Evolutionary conservation across 257 asterid genomes (phyloP), one percentile per base, ranked within the genome.

Genomic region (Nicotiana knightiana): DNA sequence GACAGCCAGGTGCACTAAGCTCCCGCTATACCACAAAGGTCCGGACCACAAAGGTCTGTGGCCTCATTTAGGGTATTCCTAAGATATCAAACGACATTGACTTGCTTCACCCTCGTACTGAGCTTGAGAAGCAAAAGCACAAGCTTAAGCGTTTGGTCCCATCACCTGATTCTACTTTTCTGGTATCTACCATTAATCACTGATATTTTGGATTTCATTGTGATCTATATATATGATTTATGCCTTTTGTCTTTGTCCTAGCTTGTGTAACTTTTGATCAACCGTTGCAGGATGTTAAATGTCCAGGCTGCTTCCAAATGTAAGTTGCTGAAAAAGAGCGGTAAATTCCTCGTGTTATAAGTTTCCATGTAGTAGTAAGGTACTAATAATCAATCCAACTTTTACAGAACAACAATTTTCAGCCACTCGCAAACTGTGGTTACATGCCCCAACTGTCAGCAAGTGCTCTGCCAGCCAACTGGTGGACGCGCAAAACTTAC

Each of bases 391-490:
- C 15, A 26, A 0, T 51, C 62, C 2, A 48, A 26, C 13, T 26
- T 21, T 7, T 48, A 3, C 79, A 73, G 79, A 48, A 73, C 79
- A 73, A 73, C 79, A 13, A 73, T 73, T 32, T 81, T 81, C 67
- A 81, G 80, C 59, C 84, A 81, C 81, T 81, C 84, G 0, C 80
- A 81, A 30, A 81, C 84, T 0, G 84, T 68, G 63, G 84, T 81
- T 43, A 76, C 54, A 6, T 81, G 84, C 37, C 57, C 68, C 48
- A 81, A 57, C 33, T 82, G 85, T 73, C 81, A 75, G 76, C 62
- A 59, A 28, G 85, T 82, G 53, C 65, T 82, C 30, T 75, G 85
- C 75, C 85, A 82, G 75, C 85, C 85, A 11, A 82, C 82, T 3
- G 81, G 85, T 37, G 85, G 85, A 5, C 65, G 77, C 0, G 30